Conservation (phyloP, 2,329 filamentous ascomycete species). For the Colletotrichum sp. region DNA sequence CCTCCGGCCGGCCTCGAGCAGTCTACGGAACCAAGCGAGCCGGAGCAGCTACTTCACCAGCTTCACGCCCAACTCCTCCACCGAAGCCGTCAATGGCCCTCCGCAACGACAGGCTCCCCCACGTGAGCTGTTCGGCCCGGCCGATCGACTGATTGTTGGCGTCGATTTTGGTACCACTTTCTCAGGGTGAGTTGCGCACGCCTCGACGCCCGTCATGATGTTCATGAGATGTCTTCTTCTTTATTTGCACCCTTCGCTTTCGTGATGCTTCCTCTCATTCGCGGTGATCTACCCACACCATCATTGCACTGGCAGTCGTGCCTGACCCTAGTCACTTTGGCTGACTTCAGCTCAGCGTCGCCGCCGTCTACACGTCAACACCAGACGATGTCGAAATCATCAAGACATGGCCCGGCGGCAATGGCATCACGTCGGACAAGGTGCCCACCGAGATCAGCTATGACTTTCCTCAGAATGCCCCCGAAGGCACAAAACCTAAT, state of each 20-base stretch:
- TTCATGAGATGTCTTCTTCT: not conserved
- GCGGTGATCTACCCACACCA: not conserved
- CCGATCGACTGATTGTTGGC: conserved; percentile 75
- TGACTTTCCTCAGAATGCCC: conserved; percentile 42
- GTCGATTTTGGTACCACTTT: conserved; percentile 89
- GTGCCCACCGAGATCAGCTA: conserved; percentile 81
- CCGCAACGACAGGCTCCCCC: conserved; percentile 57
- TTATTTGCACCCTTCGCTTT: not conserved
- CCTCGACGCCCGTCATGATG: not conserved
- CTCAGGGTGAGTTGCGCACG: conserved; percentile 63
- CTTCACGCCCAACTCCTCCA: conserved; percentile 59
- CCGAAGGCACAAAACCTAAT: conserved; percentile 47
- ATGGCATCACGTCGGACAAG: conserved; percentile 88
- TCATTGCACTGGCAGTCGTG: not conserved
- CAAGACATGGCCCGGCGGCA: conserved; percentile 83
- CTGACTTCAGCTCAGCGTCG: conserved; percentile 54
- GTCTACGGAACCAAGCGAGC: conserved; percentile 59
- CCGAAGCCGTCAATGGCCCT: conserved; percentile 68
- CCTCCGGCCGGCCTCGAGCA: conserved; percentile 49
- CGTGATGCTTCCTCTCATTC: not conserved
- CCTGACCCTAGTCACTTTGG: not conserved
- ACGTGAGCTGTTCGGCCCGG: conserved; percentile 54
- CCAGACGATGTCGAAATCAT: conserved; percentile 85
- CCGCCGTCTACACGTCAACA: conserved; percentile 75
- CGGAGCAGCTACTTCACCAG: conserved; percentile 62